Evolutionary conservation across 164 flowering plant genomes (phyloP).

Genomic region (Tetrastigma voinierianum): DNA sequence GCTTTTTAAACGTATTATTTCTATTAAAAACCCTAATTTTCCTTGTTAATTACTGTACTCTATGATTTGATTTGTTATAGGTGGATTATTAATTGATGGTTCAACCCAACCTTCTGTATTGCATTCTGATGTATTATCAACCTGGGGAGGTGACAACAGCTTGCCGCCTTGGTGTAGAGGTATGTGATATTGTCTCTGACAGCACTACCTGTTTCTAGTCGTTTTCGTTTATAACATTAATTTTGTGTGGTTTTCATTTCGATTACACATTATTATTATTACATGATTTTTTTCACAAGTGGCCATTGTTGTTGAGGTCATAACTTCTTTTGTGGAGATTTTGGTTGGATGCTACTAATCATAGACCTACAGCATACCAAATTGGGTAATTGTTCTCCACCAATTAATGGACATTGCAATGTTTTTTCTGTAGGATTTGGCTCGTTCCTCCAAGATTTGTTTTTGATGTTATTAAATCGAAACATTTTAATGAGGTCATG

Average conservation of each 20-base stretch:
- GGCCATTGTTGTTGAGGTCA: conserved; percentile 92
- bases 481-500: no score
- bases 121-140: conserved; percentile 21
- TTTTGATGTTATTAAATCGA: not conserved
- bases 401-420: not conserved
- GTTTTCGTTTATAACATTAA: no score
- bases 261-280: conserved; percentile 4
- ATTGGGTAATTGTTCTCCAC: conserved; percentile 60
- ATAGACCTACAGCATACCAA: conserved; percentile 83
- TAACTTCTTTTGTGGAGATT: conserved; percentile 88
- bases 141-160: conserved; percentile 82
- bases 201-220: no score
- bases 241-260: not conserved
- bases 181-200: conserved; percentile 18
- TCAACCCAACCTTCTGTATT: no score
- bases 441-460: not conserved
- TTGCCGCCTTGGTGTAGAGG: conserved; percentile 86
- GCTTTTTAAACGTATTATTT: not conserved
- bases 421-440: not conserved
- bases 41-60: no score
- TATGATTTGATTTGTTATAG: no score
- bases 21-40: no score
- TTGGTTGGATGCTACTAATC: conserved; percentile 84
- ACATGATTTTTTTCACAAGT: conserved; percentile 50
- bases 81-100: no score